phyloP scores from a whole-genome alignment of 495 filamentous ascomycete species.

The Collariella sp. region DNA sequence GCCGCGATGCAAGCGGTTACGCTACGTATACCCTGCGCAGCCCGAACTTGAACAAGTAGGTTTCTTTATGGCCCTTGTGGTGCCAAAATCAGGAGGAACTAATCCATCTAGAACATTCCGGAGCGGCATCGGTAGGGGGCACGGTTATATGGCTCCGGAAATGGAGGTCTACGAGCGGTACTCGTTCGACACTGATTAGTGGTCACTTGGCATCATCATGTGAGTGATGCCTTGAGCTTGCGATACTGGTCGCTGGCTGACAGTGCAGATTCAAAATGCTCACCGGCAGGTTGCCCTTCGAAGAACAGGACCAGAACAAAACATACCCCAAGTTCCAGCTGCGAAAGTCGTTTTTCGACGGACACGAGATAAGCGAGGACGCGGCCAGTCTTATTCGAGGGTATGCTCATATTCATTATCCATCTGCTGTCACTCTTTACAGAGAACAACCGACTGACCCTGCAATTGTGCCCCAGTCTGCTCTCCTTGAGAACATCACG shows the following conservation, averaged over 20 bases:
- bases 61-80: too few relatives aligned
- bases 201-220: slow-evolving; percentile 93
- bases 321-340: slow-evolving; percentile 49
- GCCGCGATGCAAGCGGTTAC: slow-evolving; percentile 63
- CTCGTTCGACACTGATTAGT: slow-evolving; percentile 89
- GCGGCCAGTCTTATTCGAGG: slow-evolving; percentile 74
- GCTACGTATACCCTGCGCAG: too few relatives aligned
- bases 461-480: slow-evolving; percentile 8
- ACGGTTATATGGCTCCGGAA: slow-evolving; percentile 91
- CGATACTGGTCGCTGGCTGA: neutral
- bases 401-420: slow-evolving; percentile 30
- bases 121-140: slow-evolving; percentile 44
- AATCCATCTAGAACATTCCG: too few relatives aligned
- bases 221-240: neutral
- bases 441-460: neutral
- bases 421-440: too few relatives aligned
- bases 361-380: slow-evolving; percentile 67
- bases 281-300: slow-evolving; percentile 94
- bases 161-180: slow-evolving; percentile 86
- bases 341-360: slow-evolving; percentile 84
- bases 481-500: slow-evolving; percentile 29
- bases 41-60: too few relatives aligned
- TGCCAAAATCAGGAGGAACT: too few relatives aligned
- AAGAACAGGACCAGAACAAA: slow-evolving; percentile 80
- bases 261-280: slow-evolving; percentile 29